Conservation (phyloP, 495 filamentous ascomycete genomes). For the Letharia columbiana region DNA sequence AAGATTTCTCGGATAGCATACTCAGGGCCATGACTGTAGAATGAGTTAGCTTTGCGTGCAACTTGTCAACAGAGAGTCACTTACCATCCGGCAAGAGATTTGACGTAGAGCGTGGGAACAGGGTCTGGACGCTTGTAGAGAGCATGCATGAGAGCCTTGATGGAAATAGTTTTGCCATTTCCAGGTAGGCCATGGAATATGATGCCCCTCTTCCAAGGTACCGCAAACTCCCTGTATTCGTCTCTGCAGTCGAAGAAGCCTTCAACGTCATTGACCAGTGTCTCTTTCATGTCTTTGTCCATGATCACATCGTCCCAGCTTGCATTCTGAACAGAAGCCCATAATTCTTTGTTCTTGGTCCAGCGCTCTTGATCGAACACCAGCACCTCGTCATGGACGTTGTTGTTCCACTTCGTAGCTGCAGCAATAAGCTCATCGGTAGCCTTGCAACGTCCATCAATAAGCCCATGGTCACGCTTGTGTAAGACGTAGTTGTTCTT, state of each 20-base stretch:
- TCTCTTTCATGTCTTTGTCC: conserved; percentile 38
- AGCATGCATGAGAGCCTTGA: conserved; percentile 58
- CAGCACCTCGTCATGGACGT: conserved; percentile 32
- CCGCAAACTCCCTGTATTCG: conserved; percentile 35
- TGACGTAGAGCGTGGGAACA: conserved; percentile 51
- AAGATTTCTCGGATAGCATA: conserved; percentile 41
- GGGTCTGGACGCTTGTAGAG: conserved; percentile 36
- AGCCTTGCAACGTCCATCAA: conserved; percentile 15
- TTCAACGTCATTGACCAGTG: conserved; percentile 31
- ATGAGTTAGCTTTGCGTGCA: conserved; percentile 5
- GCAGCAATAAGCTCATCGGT: conserved; percentile 34
- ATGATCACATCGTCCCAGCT: conserved; percentile 41
- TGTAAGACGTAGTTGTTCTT: conserved; percentile 13
- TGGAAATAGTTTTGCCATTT: conserved; percentile 62
- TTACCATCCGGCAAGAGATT: conserved; percentile 33
- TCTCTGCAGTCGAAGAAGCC: conserved; percentile 39
- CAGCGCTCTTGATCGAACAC: conserved; percentile 35
- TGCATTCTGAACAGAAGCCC: conserved; percentile 34
- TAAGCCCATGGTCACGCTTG: conserved; percentile 9
- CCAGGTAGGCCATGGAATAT: conserved; percentile 35
- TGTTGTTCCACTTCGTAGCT: conserved; percentile 32
- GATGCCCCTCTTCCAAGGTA: conserved; percentile 36
- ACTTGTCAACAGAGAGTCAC: not conserved
- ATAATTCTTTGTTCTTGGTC: conserved; percentile 32
- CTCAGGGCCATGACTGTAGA: conserved; percentile 17